Conservation (phyloP, 768 basidiomycete species). For the Boletus barrowsii region DNA sequence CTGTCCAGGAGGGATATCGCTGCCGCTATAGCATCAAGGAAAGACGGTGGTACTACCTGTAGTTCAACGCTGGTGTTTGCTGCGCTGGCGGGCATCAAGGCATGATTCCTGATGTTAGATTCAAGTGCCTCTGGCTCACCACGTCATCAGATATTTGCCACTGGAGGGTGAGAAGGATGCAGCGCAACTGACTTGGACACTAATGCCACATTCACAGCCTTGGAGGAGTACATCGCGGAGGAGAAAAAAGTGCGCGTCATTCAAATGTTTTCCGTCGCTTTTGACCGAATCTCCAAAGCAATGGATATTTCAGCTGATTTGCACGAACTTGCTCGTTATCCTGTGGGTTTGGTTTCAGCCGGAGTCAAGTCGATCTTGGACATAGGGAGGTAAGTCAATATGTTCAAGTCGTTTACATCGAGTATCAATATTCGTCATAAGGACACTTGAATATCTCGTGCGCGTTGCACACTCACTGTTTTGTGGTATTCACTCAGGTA, state of each 20-base stretch:
- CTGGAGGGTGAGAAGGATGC: slow-evolving; percentile 71
- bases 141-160: slow-evolving; percentile 69
- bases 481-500: not conserved
- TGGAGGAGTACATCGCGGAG: slow-evolving; percentile 82
- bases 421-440: slow-evolving; percentile 26
- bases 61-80: slow-evolving; percentile 73
- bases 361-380: slow-evolving; percentile 96
- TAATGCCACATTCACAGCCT: slow-evolving; percentile 41
- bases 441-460: slow-evolving; percentile 80
- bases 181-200: not conserved
- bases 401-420: not conserved
- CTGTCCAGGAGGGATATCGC: slow-evolving; percentile 81
- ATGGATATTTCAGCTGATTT: slow-evolving; percentile 96
- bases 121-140: slow-evolving; percentile 6
- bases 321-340: slow-evolving; percentile 82
- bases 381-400: slow-evolving; percentile 60
- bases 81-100: slow-evolving; percentile 84
- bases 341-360: slow-evolving; percentile 89
- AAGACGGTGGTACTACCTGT: slow-evolving; percentile 81
- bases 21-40: slow-evolving; percentile 61
- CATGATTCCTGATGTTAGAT: slow-evolving; percentile 22
- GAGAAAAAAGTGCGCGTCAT: slow-evolving; percentile 52
- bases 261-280: not conserved
- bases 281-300: slow-evolving; percentile 45
- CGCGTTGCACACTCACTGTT: slow-evolving; percentile 18